These are phyloP conservation scores for Moricandia arvensis DNA, from an alignment of 345 rosid genomes.

Conservation along the genomic window DNA sequence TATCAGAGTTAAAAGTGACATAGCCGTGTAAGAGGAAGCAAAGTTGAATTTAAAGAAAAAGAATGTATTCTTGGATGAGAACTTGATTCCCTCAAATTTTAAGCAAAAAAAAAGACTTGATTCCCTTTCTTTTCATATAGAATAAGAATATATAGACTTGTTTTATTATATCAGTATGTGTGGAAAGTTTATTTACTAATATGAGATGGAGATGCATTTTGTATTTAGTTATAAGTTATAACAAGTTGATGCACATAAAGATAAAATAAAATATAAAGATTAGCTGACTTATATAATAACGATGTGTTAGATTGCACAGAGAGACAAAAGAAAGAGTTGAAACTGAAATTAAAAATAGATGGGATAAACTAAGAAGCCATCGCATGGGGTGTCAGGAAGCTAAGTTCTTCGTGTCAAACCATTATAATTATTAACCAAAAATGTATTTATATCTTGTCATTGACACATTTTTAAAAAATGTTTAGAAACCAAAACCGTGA, in stretches of 20 bases:
- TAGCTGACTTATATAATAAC: neutral
- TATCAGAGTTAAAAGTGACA: neutral
- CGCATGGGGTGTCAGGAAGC: neutral
- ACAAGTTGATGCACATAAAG: conserved; percentile 19
- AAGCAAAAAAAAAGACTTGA: neutral
- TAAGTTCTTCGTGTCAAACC: neutral
- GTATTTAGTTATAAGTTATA: neutral
- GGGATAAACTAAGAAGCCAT: conserved; percentile 22
- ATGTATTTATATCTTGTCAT: neutral
- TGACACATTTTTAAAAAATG: neutral
- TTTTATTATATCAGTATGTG: neutral
- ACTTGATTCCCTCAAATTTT: conserved; percentile 12
- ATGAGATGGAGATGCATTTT: conserved; percentile 8
- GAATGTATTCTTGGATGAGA: conserved; percentile 22
- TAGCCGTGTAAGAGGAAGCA: conserved; percentile 6
- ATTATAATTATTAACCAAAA: neutral
- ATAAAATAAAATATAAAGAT: neutral
- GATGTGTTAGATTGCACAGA: conserved; percentile 28
- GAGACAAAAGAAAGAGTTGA: conserved; percentile 30
- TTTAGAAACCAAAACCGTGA: neutral
- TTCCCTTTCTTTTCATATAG: conserved; percentile 18
- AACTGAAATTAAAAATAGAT: conserved; percentile 15
- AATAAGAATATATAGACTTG: conserved; percentile 2
- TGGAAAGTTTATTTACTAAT: neutral
- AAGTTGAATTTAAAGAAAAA: conserved; percentile 12